Evolutionary conservation across 1,284 basidiomycete genomes (phyloP), one percentile per base, ranked within the genome.

Genomic region (Cryptococcus sp.): DNA sequence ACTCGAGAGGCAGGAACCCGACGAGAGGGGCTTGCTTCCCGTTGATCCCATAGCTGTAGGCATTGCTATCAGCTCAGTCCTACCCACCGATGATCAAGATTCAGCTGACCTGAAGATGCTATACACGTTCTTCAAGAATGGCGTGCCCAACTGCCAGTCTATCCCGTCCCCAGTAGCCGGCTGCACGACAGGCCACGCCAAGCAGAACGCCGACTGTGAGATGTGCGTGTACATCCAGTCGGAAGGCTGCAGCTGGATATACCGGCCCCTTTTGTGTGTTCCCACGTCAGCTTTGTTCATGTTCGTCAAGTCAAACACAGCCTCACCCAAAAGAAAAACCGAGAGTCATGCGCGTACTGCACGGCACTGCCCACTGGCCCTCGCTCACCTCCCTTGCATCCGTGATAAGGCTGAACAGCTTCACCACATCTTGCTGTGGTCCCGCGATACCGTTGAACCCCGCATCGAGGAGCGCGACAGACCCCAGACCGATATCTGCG

Each of bases 71-170:
- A 33, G 9, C 28, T 4, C 4, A 5, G 28, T 33, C 28, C 28
- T 33, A 5, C 12, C 52, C 59, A 1, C 56, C 45, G 2, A n/a
- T 45, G 36, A 38, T 11, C 6, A 51, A n/a, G n/a, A n/a, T n/a
- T n/a, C n/a, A 28, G 16, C 73, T 64, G 55, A 88, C 88, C 86
- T 88, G 79, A 84, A 93, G 47, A 93, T 80, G 4, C 86, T 85
- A 72, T 93, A 93, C 0, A 91, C 87, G 2, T 87, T 87, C 47
- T 85, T 82, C 56, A 94, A 71, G 73, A 93, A 93, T 0, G 88
- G 82, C 2, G 83, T 79, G n/a, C 89, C 89, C 80, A 93, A 79
- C 72, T 91, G 87, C 91, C 91, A 94, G 71, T 91, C 89, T 44
- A 93, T 82, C 2, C 89, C 90, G 72, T 90, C 87, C 12, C 85